These are phyloP conservation scores for Aquanectria penicillioides DNA, from an alignment of 2,329 filamentous ascomycete species.

Conservation along the genomic window DNA sequence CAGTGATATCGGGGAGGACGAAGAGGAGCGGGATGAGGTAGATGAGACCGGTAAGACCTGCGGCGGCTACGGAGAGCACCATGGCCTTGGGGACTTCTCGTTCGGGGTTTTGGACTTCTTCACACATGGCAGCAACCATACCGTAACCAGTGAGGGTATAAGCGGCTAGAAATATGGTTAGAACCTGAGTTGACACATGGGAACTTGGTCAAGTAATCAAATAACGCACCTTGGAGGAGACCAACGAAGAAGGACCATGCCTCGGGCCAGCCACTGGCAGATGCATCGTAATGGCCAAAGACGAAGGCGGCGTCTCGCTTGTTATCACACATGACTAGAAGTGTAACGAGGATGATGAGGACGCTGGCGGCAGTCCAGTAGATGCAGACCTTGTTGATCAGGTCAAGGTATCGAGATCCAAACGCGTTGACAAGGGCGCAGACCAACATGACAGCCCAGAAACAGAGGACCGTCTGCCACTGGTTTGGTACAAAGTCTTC, in stretches of 20 bases:
- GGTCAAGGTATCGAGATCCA: slow-evolving; percentile 63
- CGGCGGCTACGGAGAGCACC: slow-evolving; percentile 71
- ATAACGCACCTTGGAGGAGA: slow-evolving; percentile 56
- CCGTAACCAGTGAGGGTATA: slow-evolving; percentile 58
- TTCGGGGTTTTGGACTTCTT: slow-evolving; percentile 68
- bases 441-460: slow-evolving; percentile 70
- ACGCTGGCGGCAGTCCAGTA: slow-evolving; percentile 78
- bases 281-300: slow-evolving; percentile 74
- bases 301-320: slow-evolving; percentile 73
- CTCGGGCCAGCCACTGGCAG: slow-evolving; percentile 73
- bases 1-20: slow-evolving; percentile 73
- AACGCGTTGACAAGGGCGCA: slow-evolving; percentile 76
- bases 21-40: slow-evolving; percentile 81
- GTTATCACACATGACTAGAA: slow-evolving; percentile 71
- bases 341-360: slow-evolving; percentile 73
- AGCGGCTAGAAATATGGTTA: slow-evolving; percentile 41
- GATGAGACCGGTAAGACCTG: slow-evolving; percentile 67
- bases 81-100: slow-evolving; percentile 73
- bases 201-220: slow-evolving; percentile 48
- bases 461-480: slow-evolving; percentile 81
- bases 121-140: slow-evolving; percentile 63
- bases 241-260: slow-evolving; percentile 68
- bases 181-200: neutral
- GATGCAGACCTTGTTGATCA: slow-evolving; percentile 75
- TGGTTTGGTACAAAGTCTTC: slow-evolving; percentile 65